These are phyloP conservation scores for Trichosanthes cucumerina DNA, from an alignment of 306 rosid species.

Conservation along the genomic window DNA sequence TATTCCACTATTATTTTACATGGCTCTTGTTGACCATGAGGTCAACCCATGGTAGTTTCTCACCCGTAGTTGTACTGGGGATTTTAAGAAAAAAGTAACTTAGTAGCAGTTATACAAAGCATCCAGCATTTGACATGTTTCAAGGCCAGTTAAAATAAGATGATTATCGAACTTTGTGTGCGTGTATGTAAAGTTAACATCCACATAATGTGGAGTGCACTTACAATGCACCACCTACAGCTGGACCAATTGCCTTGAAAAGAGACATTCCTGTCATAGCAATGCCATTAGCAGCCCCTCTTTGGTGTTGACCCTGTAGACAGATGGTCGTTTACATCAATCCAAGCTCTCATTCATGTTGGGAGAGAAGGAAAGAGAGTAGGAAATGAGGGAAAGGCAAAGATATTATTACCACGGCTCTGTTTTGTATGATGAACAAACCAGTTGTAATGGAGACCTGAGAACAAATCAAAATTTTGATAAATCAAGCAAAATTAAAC, in stretches of 20 bases:
- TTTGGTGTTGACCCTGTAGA: constrained; percentile 60
- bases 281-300: constrained; percentile 92
- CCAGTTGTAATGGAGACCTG: constrained; percentile 45
- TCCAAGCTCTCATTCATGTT: not conserved
- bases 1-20: not conserved
- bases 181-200: not conserved
- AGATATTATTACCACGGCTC: constrained; percentile 57
- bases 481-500: not conserved
- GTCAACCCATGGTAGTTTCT: not conserved
- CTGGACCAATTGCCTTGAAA: constrained; percentile 85
- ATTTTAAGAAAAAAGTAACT: not conserved
- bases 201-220: constrained; percentile 16
- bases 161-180: not conserved
- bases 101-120: not conserved
- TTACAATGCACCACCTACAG: constrained; percentile 73
- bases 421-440: constrained; percentile 62
- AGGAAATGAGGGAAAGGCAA: not conserved
- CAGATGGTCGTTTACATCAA: constrained; percentile 9
- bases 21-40: not conserved
- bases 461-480: not conserved
- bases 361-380: not conserved
- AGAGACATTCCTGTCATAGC: constrained; percentile 75
- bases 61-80: not conserved
- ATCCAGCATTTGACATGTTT: not conserved
- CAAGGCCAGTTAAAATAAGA: not conserved